Conservation (phyloP, 1,284 basidiomycete genomes). For the Apiotrichum gracile region DNA sequence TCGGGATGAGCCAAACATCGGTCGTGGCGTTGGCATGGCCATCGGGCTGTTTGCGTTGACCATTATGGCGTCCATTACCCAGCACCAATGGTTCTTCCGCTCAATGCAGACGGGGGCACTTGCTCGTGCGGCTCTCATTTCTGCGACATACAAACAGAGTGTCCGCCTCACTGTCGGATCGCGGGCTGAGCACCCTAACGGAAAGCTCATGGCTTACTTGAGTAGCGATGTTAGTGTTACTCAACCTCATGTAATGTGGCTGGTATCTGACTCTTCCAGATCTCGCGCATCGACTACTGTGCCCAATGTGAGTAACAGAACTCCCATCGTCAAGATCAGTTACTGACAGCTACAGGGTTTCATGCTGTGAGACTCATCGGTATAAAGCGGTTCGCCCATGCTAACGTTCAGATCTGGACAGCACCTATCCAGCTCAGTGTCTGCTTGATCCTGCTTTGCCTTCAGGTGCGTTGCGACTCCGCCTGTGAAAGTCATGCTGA, state of each 20-base stretch:
- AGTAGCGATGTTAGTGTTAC: conserved; percentile 57
- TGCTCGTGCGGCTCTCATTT: conserved; percentile 64
- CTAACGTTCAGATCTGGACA: conserved; percentile 52
- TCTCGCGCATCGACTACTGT: conserved; percentile 42
- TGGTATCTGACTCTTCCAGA: conserved; percentile 11
- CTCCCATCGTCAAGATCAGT: background rate
- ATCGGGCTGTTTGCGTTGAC: conserved; percentile 63
- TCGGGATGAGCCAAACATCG: conserved; percentile 51
- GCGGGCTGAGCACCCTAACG: conserved; percentile 59
- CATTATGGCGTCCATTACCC: conserved; percentile 55
- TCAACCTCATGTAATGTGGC: background rate
- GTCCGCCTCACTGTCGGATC: conserved; percentile 62
- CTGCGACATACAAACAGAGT: conserved; percentile 67
- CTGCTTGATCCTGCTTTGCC: conserved; percentile 48
- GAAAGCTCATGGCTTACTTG: conserved; percentile 68
- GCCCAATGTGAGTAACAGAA: conserved; percentile 25
- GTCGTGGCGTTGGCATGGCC: conserved; percentile 64
- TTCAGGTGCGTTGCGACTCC: background rate
- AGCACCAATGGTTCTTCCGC: conserved; percentile 71
- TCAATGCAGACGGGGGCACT: conserved; percentile 67
- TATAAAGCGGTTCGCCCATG: background rate
- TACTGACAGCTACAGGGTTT: conserved; percentile 52
- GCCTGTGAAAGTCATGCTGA: background rate
- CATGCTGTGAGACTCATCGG: conserved; percentile 27
- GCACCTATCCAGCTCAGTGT: conserved; percentile 61